Percentiles rank a stretch among this genome's conserved stretches.
Evolutionary conservation across 202 grass and related monocot species (phyloP).

Genomic region (Cymbopogon flexuosus): DNA sequence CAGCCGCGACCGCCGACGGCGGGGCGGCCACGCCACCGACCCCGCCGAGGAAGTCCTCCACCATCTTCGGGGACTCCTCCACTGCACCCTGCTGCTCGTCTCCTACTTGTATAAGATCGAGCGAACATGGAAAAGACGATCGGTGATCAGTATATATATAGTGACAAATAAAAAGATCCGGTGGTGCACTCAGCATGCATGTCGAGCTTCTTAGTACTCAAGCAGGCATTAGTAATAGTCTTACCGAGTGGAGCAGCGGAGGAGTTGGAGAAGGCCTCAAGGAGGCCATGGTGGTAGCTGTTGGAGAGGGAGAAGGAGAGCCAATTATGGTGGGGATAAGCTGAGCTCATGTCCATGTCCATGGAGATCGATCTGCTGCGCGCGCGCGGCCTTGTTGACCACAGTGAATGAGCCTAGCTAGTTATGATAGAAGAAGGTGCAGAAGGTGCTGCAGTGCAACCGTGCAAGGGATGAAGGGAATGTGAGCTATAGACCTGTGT

Average conservation of each 20-base stretch:
- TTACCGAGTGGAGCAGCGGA: constrained; percentile 36
- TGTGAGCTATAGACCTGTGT: constrained; percentile 13
- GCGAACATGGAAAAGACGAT: background rate
- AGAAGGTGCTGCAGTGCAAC: too few species aligned
- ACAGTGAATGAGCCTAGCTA: constrained; percentile 1
- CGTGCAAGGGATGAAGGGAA: background rate
- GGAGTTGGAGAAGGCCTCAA: constrained; percentile 63
- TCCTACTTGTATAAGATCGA: constrained; percentile 16
- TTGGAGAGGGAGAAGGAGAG: constrained; percentile 88
- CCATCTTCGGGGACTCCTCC: constrained; percentile 44
- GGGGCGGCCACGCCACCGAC: constrained; percentile 4
- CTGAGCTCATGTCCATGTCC: constrained; percentile 63
- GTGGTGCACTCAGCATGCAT: background rate
- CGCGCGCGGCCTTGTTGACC: background rate
- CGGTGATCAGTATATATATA: too few species aligned
- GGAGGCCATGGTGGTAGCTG: constrained; percentile 41
- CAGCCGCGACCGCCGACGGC: background rate
- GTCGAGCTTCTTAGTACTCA: background rate
- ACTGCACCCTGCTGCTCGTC: constrained; percentile 14
- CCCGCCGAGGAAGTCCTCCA: constrained; percentile 76
- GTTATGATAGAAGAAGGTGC: background rate
- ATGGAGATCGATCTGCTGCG: constrained; percentile 4
- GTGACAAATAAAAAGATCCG: background rate
- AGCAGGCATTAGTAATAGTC: background rate
- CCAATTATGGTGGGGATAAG: constrained; percentile 53